A percentile compares a stretch with the other conserved stretches of the same genome.
phyloP scores from a whole-genome alignment of 352 stramenopile genomes.

The Phytophthora idaei region DNA sequence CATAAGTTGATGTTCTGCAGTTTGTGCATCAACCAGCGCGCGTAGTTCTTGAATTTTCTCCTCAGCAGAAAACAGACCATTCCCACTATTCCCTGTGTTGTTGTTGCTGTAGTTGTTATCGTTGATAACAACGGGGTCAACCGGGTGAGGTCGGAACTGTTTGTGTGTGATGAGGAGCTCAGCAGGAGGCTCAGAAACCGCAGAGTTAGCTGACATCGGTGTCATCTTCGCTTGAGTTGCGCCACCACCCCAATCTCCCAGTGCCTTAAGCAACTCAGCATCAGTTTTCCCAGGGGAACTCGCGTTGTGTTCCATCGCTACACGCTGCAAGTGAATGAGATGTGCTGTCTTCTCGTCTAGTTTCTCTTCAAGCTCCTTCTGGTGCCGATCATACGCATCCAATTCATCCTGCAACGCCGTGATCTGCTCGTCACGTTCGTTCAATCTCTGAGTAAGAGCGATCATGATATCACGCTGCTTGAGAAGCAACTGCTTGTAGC shows the following conservation, averaged over 20 bases:
- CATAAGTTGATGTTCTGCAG: conserved; percentile 57
- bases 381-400: conserved; percentile 92
- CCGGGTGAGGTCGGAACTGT: conserved; percentile 66
- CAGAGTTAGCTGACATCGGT: neutral
- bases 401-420: conserved; percentile 95
- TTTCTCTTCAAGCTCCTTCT: conserved; percentile 93
- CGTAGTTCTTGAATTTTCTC: conserved; percentile 89
- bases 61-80: conserved; percentile 67
- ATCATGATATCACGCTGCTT: conserved; percentile 98
- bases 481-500: conserved; percentile 96
- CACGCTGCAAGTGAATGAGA: conserved; percentile 93
- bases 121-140: conserved; percentile 46
- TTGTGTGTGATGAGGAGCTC: conserved; percentile 71
- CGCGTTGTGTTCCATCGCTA: conserved; percentile 90
- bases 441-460: conserved; percentile 93
- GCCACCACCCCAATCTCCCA: conserved; percentile 61
- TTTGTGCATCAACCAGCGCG: conserved; percentile 62
- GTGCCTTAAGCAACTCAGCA: conserved; percentile 64
- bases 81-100: neutral
- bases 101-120: conserved; percentile 39
- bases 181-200: conserved; percentile 12
- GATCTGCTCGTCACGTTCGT: conserved; percentile 96
- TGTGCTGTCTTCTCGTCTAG: conserved; percentile 94
- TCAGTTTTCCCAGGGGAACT: conserved; percentile 63
- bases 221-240: conserved; percentile 11